Percentiles rank a stretch among this genome's conserved stretches.
phyloP scores from a whole-genome alignment of 257 asterid genomes.

The Hygrophila difformis region DNA sequence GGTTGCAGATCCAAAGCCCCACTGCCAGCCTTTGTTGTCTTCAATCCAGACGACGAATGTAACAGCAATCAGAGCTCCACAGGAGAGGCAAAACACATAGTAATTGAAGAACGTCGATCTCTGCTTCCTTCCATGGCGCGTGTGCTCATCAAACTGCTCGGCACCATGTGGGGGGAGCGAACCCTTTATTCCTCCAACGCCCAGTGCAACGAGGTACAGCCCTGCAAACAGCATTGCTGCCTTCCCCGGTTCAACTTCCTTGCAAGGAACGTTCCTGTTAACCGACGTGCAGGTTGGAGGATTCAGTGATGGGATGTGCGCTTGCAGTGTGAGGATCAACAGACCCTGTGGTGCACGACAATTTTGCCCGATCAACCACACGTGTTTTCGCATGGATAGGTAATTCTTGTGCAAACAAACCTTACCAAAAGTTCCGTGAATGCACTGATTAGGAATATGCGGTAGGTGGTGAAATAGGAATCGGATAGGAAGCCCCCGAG shows the following conservation, averaged over 20 bases:
- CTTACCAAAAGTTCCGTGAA: slow-evolving; percentile 60
- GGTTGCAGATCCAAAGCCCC: slow-evolving; percentile 73
- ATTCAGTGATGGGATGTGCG: slow-evolving; percentile 44
- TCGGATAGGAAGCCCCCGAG: slow-evolving; percentile 82
- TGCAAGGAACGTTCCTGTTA: slow-evolving; percentile 39
- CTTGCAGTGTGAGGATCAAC: slow-evolving; percentile 72
- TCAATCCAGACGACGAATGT: slow-evolving; percentile 83
- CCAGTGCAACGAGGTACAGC: slow-evolving; percentile 72
- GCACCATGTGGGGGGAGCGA: slow-evolving; percentile 92
- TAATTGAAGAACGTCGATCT: slow-evolving; percentile 78
- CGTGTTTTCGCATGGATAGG: not conserved
- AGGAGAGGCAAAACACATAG: slow-evolving; percentile 66
- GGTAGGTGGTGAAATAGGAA: slow-evolving; percentile 64
- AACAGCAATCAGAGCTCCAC: slow-evolving; percentile 75
- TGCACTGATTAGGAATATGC: slow-evolving; percentile 62
- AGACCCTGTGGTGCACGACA: slow-evolving; percentile 57
- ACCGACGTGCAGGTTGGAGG: slow-evolving; percentile 38
- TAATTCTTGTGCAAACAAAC: slow-evolving; percentile 3
- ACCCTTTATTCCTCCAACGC: slow-evolving; percentile 87
- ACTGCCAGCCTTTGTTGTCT: slow-evolving; percentile 86
- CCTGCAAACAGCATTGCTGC: slow-evolving; percentile 49
- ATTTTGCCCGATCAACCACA: not conserved
- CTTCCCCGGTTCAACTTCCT: slow-evolving; percentile 36
- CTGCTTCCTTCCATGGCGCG: slow-evolving; percentile 58
- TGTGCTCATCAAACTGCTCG: slow-evolving; percentile 67